These are phyloP conservation scores for Xylariaceae sp. DNA, from an alignment of 2,329 filamentous ascomycete species.

Conservation along the genomic window DNA sequence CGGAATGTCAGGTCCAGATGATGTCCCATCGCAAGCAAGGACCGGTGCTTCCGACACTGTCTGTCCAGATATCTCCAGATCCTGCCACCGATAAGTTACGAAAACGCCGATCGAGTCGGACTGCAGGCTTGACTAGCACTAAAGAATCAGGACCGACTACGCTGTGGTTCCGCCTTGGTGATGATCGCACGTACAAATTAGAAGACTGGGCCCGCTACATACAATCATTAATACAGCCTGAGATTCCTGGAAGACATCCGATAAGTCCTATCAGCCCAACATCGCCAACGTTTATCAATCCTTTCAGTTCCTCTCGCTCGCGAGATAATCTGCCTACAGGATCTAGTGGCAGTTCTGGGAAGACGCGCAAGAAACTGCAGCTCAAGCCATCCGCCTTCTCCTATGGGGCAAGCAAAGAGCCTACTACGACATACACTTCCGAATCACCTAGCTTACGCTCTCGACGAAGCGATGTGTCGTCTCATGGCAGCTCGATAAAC, in stretches of 20 bases:
- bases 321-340: slow-evolving; percentile 48
- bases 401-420: slow-evolving; percentile 51
- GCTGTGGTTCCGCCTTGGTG: slow-evolving; percentile 60
- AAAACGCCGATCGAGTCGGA: slow-evolving; percentile 66
- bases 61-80: slow-evolving; percentile 57
- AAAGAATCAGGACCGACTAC: slow-evolving; percentile 54
- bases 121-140: slow-evolving; percentile 56
- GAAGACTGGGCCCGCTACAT: slow-evolving; percentile 64
- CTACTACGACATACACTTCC: slow-evolving; percentile 56
- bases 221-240: slow-evolving; percentile 45
- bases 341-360: slow-evolving; percentile 45
- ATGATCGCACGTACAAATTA: slow-evolving; percentile 55
- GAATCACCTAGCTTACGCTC: slow-evolving; percentile 64
- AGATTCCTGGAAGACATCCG: slow-evolving; percentile 45
- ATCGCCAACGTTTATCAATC: slow-evolving; percentile 58
- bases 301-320: slow-evolving; percentile 47
- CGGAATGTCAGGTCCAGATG: slow-evolving; percentile 61
- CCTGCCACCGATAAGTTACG: slow-evolving; percentile 59
- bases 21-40: slow-evolving; percentile 65
- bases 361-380: slow-evolving; percentile 44
- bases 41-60: slow-evolving; percentile 60
- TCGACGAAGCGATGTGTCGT: slow-evolving; percentile 64
- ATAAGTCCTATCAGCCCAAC: slow-evolving; percentile 56
- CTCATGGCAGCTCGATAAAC: slow-evolving; percentile 54
- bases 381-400: slow-evolving; percentile 54